Conservation (phyloP, 2,329 filamentous ascomycete genomes). For the Boeremia lycopersici region DNA sequence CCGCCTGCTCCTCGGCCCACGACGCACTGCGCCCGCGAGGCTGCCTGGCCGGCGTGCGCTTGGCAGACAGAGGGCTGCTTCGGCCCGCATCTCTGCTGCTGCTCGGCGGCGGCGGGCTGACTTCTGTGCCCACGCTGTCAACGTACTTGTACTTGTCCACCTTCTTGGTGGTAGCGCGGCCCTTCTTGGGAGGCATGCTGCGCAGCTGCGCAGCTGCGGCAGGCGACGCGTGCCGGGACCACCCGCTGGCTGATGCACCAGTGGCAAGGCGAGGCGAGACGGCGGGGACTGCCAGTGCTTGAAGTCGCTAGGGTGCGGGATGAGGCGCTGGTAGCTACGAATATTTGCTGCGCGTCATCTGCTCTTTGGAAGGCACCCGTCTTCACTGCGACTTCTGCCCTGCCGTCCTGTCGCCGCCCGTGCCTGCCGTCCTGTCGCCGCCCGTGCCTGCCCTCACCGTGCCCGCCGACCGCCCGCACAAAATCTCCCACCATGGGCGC, state of each 20-base stretch:
- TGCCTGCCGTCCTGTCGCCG: constrained; percentile 16
- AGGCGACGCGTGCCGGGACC: constrained; percentile 21
- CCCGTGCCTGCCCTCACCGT: constrained; percentile 23
- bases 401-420: constrained; percentile 10
- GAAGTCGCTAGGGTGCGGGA: constrained; percentile 26
- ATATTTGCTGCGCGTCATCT: constrained; percentile 9
- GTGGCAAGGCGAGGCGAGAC: constrained; percentile 35
- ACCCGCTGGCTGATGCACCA: constrained; percentile 27
- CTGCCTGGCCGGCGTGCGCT: background rate
- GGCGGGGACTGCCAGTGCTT: constrained; percentile 34
- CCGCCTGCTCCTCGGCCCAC: constrained; percentile 13
- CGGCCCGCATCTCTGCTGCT: background rate
- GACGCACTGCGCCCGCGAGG: background rate
- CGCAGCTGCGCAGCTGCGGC: no score
- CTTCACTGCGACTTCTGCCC: constrained; percentile 12
- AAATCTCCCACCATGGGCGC: constrained; percentile 40
- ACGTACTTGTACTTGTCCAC: constrained; percentile 20
- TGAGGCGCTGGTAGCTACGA: constrained; percentile 16
- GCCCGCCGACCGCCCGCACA: constrained; percentile 21
- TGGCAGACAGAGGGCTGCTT: background rate
- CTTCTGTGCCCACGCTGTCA: constrained; percentile 16
- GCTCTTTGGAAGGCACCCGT: constrained; percentile 1
- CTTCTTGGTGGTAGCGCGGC: constrained; percentile 32
- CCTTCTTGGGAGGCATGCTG: constrained; percentile 32
- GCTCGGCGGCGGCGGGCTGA: background rate